Evolutionary conservation across 2,329 filamentous ascomycete genomes (phyloP), one percentile per base, ranked within the genome.

Genomic region (Xylariaceae sp.): DNA sequence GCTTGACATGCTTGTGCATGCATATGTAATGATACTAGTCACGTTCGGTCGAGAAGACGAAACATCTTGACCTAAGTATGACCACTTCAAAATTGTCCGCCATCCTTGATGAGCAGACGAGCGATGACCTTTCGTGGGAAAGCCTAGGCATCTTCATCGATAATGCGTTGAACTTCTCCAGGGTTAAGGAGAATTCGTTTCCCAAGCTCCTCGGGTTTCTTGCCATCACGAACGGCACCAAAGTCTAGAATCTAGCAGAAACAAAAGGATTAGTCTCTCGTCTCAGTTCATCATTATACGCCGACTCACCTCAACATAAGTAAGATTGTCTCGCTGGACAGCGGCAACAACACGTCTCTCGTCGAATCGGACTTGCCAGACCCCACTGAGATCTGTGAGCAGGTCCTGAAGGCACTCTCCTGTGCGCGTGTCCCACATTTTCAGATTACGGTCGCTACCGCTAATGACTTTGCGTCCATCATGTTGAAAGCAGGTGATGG

Each of bases 321-420:
- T 99, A 61, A 96, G 72, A 62, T 84, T 86, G 58, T 96, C 90
- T 48, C 94, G 82, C 75, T 99, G 94, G 49, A 99, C 94, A 40
- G 94, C 94, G 52, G 94, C 94, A 49, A 99, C 94, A 67, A 94
- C 99, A 67, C 92, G 82, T 58, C 94, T 81, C 65, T 95, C 90
- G 63, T 99, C 91, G 71, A 99, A 99, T 63, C 94, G 94, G 62
- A 99, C 94, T 73, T 99, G 94, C 94, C 94, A 99, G 7, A 99
- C 94, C n/a, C 92, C 91, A 58, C 86, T 92, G 33, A 99, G 77
- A 63, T 96, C 91, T 12, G 90, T 96, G 62, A 99, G 76, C 39
- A 99, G 79, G 68, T 99, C 92, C 58, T 92, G 88, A 45, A 96
- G 84, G 66, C 90, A 96, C 62, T 96, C 88, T 43, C 94, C 94